Evolutionary conservation across 164 flowering plant genomes (phyloP), one percentile per base, ranked within the genome.

Genomic region (Kingdonia uniflora): DNA sequence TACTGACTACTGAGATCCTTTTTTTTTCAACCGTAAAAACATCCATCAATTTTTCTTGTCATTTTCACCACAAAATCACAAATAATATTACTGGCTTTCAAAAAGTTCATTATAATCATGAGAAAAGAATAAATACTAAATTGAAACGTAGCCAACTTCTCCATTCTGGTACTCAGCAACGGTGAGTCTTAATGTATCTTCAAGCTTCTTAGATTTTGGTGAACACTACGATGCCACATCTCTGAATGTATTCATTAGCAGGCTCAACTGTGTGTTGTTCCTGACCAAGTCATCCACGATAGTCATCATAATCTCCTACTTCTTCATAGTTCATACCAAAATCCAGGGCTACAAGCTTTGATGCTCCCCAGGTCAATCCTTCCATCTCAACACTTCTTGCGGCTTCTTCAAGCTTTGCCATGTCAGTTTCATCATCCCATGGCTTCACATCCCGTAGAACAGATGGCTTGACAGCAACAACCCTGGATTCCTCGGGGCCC

Each of bases 401-500:
- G 0, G 52, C 50, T 33, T 51, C 66, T 57, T 62, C 66, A 50
- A 56, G 66, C 40, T 62, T 62, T 29, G 42, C 44, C 56, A 62
- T 62, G 49, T 62, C 60, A 6, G 60, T 62, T 44, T 62, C 66
- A 42, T 62, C 65, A 42, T 62, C 60, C 55, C 65, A 62, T 17
- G 56, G 65, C 49, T 56, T 62, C 44, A 62, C 65, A 21, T 62
- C 65, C 65, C 55, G 20, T 24, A 62, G 43, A 12, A 54, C 47
- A 3, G 98, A 91, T 6, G 98, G 87, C 73, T 87, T 91, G 23
- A 96, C 98, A 73, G 75, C 97, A n/a, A n/a, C n/a, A n/a, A n/a
- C n/a, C n/a, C n/a, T n/a, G n/a, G n/a, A n/a, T n/a, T n/a, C n/a
- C n/a, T n/a, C n/a, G n/a, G n/a, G n/a, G n/a, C n/a, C n/a, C n/a